Evolutionary conservation across 208 protist species (phyloP).

Genomic region (Entamoeba invadens): DNA sequence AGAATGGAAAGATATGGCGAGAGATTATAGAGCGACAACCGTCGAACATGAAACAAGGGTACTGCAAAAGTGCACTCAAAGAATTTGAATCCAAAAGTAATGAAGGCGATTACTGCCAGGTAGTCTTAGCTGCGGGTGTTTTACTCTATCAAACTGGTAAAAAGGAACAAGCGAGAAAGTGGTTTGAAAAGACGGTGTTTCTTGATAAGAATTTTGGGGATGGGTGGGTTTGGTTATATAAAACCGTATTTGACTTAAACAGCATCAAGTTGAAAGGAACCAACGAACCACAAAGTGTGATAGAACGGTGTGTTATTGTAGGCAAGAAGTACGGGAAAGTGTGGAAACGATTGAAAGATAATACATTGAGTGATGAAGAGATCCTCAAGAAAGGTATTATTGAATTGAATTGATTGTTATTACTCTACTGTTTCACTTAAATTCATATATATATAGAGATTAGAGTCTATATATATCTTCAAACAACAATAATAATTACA

Average conservation of each 20-base stretch:
- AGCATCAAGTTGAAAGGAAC: too few relatives aligned
- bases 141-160: background rate
- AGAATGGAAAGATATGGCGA: background rate
- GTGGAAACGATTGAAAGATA: too few relatives aligned
- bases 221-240: background rate
- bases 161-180: background rate
- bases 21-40: background rate
- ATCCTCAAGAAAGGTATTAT: too few relatives aligned
- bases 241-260: background rate
- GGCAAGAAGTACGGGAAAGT: too few relatives aligned
- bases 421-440: too few relatives aligned
- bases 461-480: too few relatives aligned
- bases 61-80: background rate
- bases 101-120: background rate
- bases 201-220: background rate
- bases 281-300: too few relatives aligned
- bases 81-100: background rate
- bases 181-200: background rate
- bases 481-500: too few relatives aligned
- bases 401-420: too few relatives aligned
- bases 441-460: too few relatives aligned
- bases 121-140: background rate
- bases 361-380: too few relatives aligned
- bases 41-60: background rate
- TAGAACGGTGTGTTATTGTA: too few relatives aligned